A percentile compares a stretch with the other conserved stretches of the same genome.
Evolutionary conservation across 2,329 filamentous ascomycete genomes (phyloP).

Genomic region (Fusarium graminum): DNA sequence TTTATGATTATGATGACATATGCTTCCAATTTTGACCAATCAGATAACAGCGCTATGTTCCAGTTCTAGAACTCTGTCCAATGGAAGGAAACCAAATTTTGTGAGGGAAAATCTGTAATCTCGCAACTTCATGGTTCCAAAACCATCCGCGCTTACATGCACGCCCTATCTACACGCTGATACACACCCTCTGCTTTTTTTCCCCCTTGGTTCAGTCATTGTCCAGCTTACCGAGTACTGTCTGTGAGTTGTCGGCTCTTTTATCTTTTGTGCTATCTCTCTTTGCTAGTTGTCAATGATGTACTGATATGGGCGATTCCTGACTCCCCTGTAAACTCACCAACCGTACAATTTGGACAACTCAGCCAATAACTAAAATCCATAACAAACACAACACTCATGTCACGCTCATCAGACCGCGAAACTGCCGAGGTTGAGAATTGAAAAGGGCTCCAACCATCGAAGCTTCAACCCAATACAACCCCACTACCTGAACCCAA

Average conservation of each 20-base stretch:
- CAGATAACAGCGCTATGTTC: slow-evolving; percentile 28
- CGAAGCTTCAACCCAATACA: slow-evolving; percentile 5
- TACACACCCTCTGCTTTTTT: slow-evolving; percentile 8
- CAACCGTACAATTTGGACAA: slow-evolving; percentile 8
- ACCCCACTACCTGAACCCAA: slow-evolving; percentile 9
- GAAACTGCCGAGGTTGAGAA: slow-evolving; percentile 42
- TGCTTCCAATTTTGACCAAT: slow-evolving; percentile 30
- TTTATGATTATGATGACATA: slow-evolving; percentile 48
- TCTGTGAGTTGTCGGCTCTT: not conserved
- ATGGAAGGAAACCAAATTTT: slow-evolving; percentile 15
- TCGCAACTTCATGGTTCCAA: slow-evolving; percentile 37
- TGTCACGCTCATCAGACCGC: slow-evolving; percentile 20
- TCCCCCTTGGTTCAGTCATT: slow-evolving; percentile 3
- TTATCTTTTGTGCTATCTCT: not conserved
- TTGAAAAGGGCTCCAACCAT: slow-evolving; percentile 14
- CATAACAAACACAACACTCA: slow-evolving; percentile 5
- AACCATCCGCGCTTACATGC: slow-evolving; percentile 33
- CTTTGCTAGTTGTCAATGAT: not conserved
- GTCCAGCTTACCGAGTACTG: not conserved
- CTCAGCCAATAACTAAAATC: slow-evolving; percentile 22
- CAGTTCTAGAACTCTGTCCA: slow-evolving; percentile 25
- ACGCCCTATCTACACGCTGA: slow-evolving; percentile 23
- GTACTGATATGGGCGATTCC: slow-evolving; percentile 10
- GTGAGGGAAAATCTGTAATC: slow-evolving; percentile 34
- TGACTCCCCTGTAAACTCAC: slow-evolving; percentile 3